Percentiles rank a stretch among this genome's conserved stretches.
These are phyloP conservation scores for Polytrichum formosum DNA, from an alignment of 225 moss, liverwort and hornwort genomes.

Conservation along the genomic window DNA sequence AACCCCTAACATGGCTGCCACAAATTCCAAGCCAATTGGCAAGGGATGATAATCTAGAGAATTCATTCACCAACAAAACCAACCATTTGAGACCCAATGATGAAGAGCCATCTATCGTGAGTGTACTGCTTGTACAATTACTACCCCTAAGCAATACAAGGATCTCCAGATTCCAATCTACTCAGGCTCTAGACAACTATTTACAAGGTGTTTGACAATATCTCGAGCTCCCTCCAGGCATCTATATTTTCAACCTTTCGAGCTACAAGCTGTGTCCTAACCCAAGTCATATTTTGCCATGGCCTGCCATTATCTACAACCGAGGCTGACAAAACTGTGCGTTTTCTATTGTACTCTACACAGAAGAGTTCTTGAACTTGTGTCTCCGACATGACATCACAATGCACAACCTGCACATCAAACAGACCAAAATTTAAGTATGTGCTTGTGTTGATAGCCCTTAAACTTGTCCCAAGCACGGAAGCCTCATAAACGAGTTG, in stretches of 20 bases:
- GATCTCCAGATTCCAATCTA: no score
- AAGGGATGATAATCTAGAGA: no score
- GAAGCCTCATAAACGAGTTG: background rate
- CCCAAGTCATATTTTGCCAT: conserved; percentile 42
- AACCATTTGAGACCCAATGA: no score
- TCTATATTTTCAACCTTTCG: conserved; percentile 37
- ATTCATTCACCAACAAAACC: no score
- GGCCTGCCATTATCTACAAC: conserved; percentile 16
- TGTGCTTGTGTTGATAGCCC: conserved; percentile 14
- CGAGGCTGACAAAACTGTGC: conserved; percentile 11
- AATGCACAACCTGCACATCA: conserved; percentile 42
- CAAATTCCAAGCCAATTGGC: no score
- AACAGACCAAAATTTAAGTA: conserved; percentile 3
- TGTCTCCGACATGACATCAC: conserved; percentile 27
- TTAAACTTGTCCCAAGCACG: conserved; percentile 3
- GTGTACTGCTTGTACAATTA: no score
- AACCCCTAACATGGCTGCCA: no score
- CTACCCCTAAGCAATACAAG: no score
- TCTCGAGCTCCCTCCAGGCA: conserved; percentile 33
- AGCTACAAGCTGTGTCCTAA: conserved; percentile 40
- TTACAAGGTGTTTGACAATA: conserved; percentile 21
- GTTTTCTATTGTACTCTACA: conserved; percentile 12
- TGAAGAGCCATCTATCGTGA: no score
- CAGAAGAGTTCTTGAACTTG: conserved; percentile 15
- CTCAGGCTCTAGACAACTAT: no score